Conservation (phyloP, 495 filamentous ascomycete genomes). For the Talaromyces nanjingensis region DNA sequence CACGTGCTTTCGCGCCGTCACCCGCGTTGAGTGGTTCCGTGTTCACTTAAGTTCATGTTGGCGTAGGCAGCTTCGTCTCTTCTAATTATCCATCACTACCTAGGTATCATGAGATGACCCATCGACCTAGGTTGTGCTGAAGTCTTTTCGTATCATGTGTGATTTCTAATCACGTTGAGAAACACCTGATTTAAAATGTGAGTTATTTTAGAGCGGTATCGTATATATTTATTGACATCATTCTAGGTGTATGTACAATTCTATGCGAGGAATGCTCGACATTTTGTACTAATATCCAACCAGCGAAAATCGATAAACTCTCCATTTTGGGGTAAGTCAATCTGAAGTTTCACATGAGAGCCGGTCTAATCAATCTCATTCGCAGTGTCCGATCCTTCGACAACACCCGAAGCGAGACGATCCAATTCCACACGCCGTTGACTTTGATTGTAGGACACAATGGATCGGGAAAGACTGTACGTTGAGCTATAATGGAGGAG, state of each 20-base stretch:
- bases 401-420: slow-evolving; percentile 66
- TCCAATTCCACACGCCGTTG: slow-evolving; percentile 81
- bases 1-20: slow-evolving; percentile 11
- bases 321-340: slow-evolving; percentile 64
- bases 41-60: no score
- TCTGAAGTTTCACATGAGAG: no score
- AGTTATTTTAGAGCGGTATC: slow-evolving; percentile 8
- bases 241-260: slow-evolving; percentile 24
- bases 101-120: not conserved
- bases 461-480: slow-evolving; percentile 88
- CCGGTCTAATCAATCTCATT: not conserved
- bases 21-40: slow-evolving; percentile 2
- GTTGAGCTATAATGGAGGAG: no score
- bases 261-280: not conserved
- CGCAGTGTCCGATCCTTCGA: slow-evolving; percentile 85
- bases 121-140: not conserved
- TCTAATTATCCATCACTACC: not conserved
- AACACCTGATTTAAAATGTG: slow-evolving; percentile 16
- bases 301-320: slow-evolving; percentile 80
- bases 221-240: slow-evolving; percentile 15
- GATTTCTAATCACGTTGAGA: not conserved
- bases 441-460: slow-evolving; percentile 96
- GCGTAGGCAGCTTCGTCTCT: slow-evolving; percentile 1
- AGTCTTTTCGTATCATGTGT: not conserved
- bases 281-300: slow-evolving; percentile 11